Evolutionary conservation across 2,329 filamentous ascomycete species (phyloP), one percentile per base, ranked within the genome.

Genomic region (Dactylellina haptotyla): DNA sequence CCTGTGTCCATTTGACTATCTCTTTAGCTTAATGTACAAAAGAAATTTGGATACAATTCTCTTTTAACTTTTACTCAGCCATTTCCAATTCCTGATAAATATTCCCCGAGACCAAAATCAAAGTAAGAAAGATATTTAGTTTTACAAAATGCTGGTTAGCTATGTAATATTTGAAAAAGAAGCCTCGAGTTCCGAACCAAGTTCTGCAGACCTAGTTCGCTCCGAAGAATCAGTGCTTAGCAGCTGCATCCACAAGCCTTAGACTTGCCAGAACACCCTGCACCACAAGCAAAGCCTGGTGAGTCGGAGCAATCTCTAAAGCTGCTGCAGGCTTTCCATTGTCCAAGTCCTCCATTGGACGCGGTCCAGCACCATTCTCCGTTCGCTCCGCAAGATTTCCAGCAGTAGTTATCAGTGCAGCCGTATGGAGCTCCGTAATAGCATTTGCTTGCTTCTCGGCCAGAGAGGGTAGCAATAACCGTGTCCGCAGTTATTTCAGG

Each of bases 351-450:
- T 26, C 34, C 32, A n/a, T 71, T 50, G 2, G 9, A 3, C 3
- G 58, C 66, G 3, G 66, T 71, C 66, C 58, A 71, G 26, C 66
- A 64, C 66, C 58, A 64, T 30, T 71, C 66, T 54, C 66, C 58
- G 20, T 46, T 54, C 12, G 23, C n/a, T 20, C 66, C 58, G 26
- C 66, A 71, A 6, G 48, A 41, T 23, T 71, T 71, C 57, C 66
- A 71, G 58, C 66, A 71, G 39, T 64, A 71, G 25, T 48, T 51
- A 16, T 53, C 41, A 1, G 66, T 34, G 48, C 57, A 71, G 0
- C 66, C 66, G 39, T 45, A 63, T 2, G 57, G 57, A 12, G 57
- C 32, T 12, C 51, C 58, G 12, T 43, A 28, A 10, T 28, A 43
- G 34, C 66, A 71, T 3, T 25, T 46, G 8, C 32, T 14, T 14